phyloP scores from a whole-genome alignment of 371 early-diverging fungal species.

The Apophysomyces elegans region DNA sequence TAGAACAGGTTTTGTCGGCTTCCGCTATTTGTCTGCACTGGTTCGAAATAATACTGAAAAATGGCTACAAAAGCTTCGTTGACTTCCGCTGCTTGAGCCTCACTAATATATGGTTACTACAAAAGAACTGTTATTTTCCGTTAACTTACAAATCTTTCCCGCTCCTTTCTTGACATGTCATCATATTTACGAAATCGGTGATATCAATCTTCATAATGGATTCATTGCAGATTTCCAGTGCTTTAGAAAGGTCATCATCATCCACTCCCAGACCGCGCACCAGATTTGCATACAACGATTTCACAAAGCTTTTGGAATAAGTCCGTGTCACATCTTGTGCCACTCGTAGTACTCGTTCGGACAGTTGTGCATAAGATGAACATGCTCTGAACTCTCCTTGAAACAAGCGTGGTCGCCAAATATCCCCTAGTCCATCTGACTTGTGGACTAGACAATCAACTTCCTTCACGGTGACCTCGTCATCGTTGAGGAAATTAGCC shows the following conservation, averaged over 20 bases:
- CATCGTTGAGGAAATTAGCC: constrained; percentile 14
- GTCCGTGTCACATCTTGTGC: constrained; percentile 40
- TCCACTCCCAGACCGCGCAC: constrained; percentile 61
- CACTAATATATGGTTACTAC: constrained; percentile 15
- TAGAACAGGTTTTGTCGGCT: constrained; percentile 58
- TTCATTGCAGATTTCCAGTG: constrained; percentile 62
- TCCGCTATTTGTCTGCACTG: constrained; percentile 46
- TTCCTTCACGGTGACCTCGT: constrained; percentile 24
- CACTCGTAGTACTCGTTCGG: constrained; percentile 39
- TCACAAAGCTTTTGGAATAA: constrained; percentile 64
- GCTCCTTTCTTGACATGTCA: constrained; percentile 49
- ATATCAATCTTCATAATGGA: constrained; percentile 71
- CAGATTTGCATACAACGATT: constrained; percentile 66
- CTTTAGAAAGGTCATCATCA: constrained; percentile 59
- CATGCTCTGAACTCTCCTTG: constrained; percentile 36
- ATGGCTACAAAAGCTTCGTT: constrained; percentile 58
- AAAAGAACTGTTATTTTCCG: neutral
- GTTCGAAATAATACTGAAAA: constrained; percentile 66
- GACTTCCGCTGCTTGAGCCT: constrained; percentile 32
- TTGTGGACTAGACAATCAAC: constrained; percentile 41
- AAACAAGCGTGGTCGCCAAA: constrained; percentile 36
- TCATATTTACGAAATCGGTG: constrained; percentile 71
- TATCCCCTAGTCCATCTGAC: constrained; percentile 43
- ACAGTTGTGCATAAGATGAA: constrained; percentile 26
- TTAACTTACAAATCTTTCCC: constrained; percentile 42